phyloP scores from a whole-genome alignment of 2,329 filamentous ascomycete genomes.

The Zymoseptoria pseudotritici region DNA sequence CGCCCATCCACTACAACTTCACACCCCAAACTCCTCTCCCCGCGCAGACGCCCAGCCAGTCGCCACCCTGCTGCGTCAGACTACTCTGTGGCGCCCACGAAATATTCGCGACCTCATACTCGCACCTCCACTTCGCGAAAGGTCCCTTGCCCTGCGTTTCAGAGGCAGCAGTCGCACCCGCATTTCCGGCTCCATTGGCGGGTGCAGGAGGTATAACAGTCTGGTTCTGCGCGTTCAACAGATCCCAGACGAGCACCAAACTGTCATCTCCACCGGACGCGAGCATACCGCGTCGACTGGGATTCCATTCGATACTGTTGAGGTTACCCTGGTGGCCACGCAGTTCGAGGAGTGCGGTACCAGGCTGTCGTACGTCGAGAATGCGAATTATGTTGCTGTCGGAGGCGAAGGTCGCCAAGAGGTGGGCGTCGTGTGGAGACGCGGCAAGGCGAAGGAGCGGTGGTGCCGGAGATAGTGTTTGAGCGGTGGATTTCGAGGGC shows the following conservation, averaged over 20 bases:
- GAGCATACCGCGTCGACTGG: conserved; percentile 73
- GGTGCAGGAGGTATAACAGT: conserved; percentile 27
- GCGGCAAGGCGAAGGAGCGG: conserved; percentile 76
- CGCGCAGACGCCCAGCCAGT: conserved; percentile 78
- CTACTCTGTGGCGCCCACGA: conserved; percentile 72
- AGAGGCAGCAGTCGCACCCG: conserved; percentile 4
- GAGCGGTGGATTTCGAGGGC: conserved; percentile 61
- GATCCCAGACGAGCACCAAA: conserved; percentile 87
- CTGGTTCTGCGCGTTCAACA: conserved; percentile 58
- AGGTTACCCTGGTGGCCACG: conserved; percentile 78
- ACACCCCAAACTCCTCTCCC: conserved; percentile 78
- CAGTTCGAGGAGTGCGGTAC: conserved; percentile 87
- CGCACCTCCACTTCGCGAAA: conserved; percentile 72
- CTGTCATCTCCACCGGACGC: conserved; percentile 90
- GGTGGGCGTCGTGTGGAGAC: conserved; percentile 89
- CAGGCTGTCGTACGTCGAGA: conserved; percentile 90
- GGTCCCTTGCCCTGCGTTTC: conserved; percentile 54
- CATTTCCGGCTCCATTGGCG: conserved; percentile 21
- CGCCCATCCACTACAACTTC: conserved; percentile 32
- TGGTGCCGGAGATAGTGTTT: conserved; percentile 58
- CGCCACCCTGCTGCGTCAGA: conserved; percentile 60
- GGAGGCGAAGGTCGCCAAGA: conserved; percentile 93
- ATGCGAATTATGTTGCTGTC: conserved; percentile 91
- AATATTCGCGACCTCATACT: conserved; percentile 79
- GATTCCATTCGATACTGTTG: conserved; percentile 95